Percentiles rank a stretch among this genome's conserved stretches.
These are phyloP conservation scores for Cornus suecica DNA, from an alignment of 148 eudicot species.

Conservation along the genomic window DNA sequence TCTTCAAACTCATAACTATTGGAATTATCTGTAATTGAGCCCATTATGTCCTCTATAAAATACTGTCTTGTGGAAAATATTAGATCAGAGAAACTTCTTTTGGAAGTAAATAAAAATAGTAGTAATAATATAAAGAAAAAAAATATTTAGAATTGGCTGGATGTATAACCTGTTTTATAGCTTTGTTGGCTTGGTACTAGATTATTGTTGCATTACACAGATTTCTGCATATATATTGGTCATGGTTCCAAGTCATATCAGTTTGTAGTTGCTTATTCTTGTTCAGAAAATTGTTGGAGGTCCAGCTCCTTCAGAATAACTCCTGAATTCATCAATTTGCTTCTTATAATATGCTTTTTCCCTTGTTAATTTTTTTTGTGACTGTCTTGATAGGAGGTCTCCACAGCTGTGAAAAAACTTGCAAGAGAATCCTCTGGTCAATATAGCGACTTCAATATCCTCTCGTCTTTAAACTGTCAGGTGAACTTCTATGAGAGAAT, in stretches of 20 bases:
- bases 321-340: background rate
- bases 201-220: background rate
- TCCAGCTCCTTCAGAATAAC: background rate
- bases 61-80: background rate
- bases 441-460: constrained; percentile 81
- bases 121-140: too few relatives aligned
- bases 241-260: background rate
- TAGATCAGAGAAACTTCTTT: background rate
- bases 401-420: constrained; percentile 66
- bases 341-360: too few relatives aligned
- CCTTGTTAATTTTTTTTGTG: too few relatives aligned
- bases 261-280: background rate
- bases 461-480: constrained; percentile 94
- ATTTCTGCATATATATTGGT: background rate
- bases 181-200: background rate
- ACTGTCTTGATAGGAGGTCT: constrained; percentile 62
- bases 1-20: too few relatives aligned
- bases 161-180: background rate
- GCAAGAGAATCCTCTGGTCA: constrained; percentile 87
- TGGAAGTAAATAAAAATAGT: too few relatives aligned
- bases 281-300: background rate
- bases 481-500: constrained; percentile 23
- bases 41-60: background rate
- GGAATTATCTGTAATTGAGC: background rate
- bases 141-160: background rate